Base-by-base conservation (phyloP, 2,329 filamentous ascomycete genomes). In the Colletotrichum truncatum region DNA sequence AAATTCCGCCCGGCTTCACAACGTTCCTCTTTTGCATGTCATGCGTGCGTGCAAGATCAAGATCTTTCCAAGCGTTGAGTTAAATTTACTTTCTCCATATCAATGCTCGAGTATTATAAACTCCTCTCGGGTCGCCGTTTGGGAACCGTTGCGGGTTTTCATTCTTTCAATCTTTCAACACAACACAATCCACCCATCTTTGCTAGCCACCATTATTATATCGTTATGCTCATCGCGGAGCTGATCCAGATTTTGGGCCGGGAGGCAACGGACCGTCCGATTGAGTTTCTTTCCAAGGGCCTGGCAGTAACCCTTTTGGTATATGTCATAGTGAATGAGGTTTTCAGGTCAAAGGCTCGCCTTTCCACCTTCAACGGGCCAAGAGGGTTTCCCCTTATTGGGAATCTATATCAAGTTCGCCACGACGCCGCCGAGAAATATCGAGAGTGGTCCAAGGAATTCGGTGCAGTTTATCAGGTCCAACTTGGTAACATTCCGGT, bases 401-500 rank as follows among this genome's bases (percentile, higher is more conserved):
- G 85, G 4, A 87, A 88, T 52, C 72, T 88, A 12, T 80, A 77
- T 58, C 82, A 87, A 36, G 86, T 88, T 25, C 80, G 84, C 9
- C 75, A 78, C 43, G 85, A 87, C 66, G 85, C 57, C 34, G 68
- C 72, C 4, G 73, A 74, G 14, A 69, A 70, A 21, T 75, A 74
- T 51, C 68, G 70, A 28, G 68, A 69, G 49, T 77, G 75, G 75
- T 69, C 74, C 2, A 59, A 64, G 12, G 65, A 54, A 6, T 75
- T 74, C 30, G 75, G 74, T 3, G 70, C 73, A 12, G 74, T 76
- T 2, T 77, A 75, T 59, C 74, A 77, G 63, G 74, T 77, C 14
- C 74, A 75, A 59, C 68, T 77, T 12, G 75, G 75, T 11, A 76
- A 75, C 75, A 77, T 88, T 78, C 83, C 89, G 64, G 89, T 90